Evolutionary conservation across 225 moss, liverwort and hornwort species (phyloP).

Genomic region (Thuidium tamariscinum): DNA sequence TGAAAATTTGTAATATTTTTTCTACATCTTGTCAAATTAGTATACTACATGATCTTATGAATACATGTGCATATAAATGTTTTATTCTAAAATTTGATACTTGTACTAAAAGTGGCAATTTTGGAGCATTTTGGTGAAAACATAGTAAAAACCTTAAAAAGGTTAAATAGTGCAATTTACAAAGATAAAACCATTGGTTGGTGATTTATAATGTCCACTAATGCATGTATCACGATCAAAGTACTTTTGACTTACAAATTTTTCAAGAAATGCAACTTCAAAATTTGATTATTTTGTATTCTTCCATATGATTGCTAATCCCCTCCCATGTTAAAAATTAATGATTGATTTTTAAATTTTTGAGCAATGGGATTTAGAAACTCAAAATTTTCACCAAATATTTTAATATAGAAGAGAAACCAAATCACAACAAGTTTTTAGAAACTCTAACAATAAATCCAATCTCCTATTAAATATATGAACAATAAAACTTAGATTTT

Average conservation of each 20-base stretch:
- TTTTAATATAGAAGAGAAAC: background rate
- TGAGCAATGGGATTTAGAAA: too few species aligned
- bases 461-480: background rate
- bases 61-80: too few species aligned
- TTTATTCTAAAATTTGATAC: too few species aligned
- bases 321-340: background rate
- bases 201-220: background rate
- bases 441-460: background rate
- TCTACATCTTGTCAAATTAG: too few species aligned
- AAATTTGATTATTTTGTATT: background rate
- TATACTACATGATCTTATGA: too few species aligned
- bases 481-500: fast-evolving
- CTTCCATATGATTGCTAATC: background rate
- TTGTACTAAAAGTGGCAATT: too few species aligned
- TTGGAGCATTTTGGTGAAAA: too few species aligned
- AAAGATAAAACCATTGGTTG: background rate
- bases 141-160: too few species aligned
- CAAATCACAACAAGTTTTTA: background rate
- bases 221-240: background rate
- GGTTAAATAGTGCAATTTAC: background rate
- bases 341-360: too few species aligned
- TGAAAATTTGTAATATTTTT: too few species aligned
- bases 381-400: too few species aligned
- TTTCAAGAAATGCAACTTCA: background rate
- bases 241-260: background rate